These are phyloP conservation scores for Isabelozyma pseudorhagii DNA, from an alignment of 805 yeast species.

Conservation along the genomic window DNA sequence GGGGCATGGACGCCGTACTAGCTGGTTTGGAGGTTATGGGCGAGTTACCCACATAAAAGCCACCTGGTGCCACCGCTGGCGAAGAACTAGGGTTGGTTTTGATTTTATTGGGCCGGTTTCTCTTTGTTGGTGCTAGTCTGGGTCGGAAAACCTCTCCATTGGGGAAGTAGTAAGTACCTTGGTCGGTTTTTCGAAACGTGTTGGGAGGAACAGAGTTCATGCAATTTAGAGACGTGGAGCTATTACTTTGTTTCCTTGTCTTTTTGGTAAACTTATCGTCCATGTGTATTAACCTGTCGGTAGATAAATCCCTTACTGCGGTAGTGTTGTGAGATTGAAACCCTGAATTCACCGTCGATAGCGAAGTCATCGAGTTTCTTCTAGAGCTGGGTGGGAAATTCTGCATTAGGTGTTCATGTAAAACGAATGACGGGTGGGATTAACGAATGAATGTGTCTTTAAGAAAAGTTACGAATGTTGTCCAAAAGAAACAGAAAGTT, in stretches of 20 bases:
- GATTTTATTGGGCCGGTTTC: constrained; percentile 34
- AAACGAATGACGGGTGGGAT: not conserved
- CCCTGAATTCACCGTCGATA: constrained; percentile 14
- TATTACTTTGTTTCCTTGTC: constrained; percentile 21
- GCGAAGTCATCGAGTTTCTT: constrained; percentile 30
- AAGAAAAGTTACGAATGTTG: not conserved
- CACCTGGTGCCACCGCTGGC: not conserved
- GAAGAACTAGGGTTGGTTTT: not conserved
- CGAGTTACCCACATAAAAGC: not conserved
- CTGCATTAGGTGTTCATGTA: not conserved
- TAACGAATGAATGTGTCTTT: not conserved
- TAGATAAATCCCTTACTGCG: constrained; percentile 30
- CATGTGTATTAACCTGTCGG: constrained; percentile 34
- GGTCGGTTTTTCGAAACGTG: constrained; percentile 8
- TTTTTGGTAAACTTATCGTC: constrained; percentile 40
- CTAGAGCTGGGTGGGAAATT: constrained; percentile 13
- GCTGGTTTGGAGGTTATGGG: constrained; percentile 1
- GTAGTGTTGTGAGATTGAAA: not conserved
- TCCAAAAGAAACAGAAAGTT: too few relatives aligned
- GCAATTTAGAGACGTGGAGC: not conserved
- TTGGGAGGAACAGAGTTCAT: constrained; percentile 3
- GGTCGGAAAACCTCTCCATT: constrained; percentile 56
- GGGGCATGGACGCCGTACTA: constrained; percentile 4
- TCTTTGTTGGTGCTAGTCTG: constrained; percentile 35
- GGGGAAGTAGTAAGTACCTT: constrained; percentile 42